A percentile compares a stretch with the other conserved stretches of the same genome.
Evolutionary conservation across 2,329 filamentous ascomycete genomes (phyloP).

Genomic region (Dothideomycetes sp.): DNA sequence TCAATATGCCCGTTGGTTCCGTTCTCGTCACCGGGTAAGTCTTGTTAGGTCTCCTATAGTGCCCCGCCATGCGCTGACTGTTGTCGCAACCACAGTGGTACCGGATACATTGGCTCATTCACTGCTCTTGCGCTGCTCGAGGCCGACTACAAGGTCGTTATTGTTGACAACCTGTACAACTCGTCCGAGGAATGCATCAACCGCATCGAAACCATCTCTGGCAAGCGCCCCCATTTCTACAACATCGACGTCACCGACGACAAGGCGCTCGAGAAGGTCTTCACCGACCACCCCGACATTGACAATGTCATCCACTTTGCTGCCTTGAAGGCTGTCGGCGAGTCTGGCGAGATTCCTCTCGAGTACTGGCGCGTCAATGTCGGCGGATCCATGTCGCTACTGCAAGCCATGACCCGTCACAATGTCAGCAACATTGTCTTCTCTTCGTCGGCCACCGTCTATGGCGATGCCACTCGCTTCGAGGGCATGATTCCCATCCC

Average conservation of each 20-base stretch:
- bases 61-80: conserved; percentile 12
- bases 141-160: conserved; percentile 91
- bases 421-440: conserved; percentile 97
- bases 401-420: conserved; percentile 79
- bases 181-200: conserved; percentile 85
- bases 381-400: conserved; percentile 77
- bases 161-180: conserved; percentile 96
- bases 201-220: conserved; percentile 87
- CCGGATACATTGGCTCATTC: conserved; percentile 98
- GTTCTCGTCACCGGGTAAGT: conserved; percentile 86
- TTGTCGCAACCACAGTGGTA: conserved; percentile 65
- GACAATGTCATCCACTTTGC: conserved; percentile 99
- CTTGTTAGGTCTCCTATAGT: conserved; percentile 4
- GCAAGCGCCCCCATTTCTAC: conserved; percentile 78
- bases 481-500: conserved; percentile 98
- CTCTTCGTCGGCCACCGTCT: conserved; percentile 95
- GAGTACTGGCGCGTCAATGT: conserved; percentile 99
- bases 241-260: conserved; percentile 83
- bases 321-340: conserved; percentile 94
- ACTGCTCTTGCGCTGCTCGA: conserved; percentile 85
- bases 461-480: conserved; percentile 93
- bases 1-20: conserved; percentile 67
- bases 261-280: conserved; percentile 73
- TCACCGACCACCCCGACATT: conserved; percentile 80
- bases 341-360: conserved; percentile 85